Percentiles rank a stretch among this genome's conserved stretches.
phyloP scores from a whole-genome alignment of 495 filamentous ascomycete species.

The Schizothecium vesticola region DNA sequence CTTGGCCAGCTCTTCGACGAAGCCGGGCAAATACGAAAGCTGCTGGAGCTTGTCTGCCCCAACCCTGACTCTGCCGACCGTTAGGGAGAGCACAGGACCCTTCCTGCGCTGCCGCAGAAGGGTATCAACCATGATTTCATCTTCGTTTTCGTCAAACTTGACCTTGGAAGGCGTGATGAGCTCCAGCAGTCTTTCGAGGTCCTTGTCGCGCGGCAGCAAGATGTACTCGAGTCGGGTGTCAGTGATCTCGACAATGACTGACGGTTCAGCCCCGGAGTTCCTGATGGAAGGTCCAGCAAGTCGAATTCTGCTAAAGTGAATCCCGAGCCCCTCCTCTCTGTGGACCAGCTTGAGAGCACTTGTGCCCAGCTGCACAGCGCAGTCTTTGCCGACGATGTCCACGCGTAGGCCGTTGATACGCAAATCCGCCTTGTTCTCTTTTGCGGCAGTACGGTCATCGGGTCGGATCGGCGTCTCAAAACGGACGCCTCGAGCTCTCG shows the following conservation, averaged over 20 bases:
- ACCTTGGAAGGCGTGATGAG: conserved; percentile 88
- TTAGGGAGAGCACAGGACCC: conserved; percentile 74
- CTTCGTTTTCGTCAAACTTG: conserved; percentile 78
- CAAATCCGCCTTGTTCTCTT: conserved; percentile 64
- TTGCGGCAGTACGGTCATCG: conserved; percentile 39
- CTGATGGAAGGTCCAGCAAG: conserved; percentile 63
- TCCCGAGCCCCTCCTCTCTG: conserved; percentile 59
- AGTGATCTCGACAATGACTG: conserved; percentile 46
- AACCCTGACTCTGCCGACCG: conserved; percentile 55
- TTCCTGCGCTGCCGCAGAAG: conserved; percentile 84
- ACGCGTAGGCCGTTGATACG: conserved; percentile 71
- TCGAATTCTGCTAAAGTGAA: conserved; percentile 70
- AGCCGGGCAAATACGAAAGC: conserved; percentile 56
- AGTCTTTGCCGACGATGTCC: conserved; percentile 68
- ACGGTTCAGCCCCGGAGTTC: conserved; percentile 44
- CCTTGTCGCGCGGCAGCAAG: conserved; percentile 64
- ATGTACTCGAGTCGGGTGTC: conserved; percentile 72
- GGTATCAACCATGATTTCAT: conserved; percentile 92
- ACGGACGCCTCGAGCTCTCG: conserved; percentile 59
- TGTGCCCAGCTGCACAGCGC: conserved; percentile 66
- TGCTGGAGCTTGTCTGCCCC: conserved; percentile 54
- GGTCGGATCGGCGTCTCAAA: conserved; percentile 57
- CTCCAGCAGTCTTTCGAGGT: conserved; percentile 75
- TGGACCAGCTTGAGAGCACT: conserved; percentile 73
- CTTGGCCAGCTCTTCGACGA: conserved; percentile 72